Conservation (phyloP, 2,329 filamentous ascomycete genomes). For the Parafenestella ontariensis region DNA sequence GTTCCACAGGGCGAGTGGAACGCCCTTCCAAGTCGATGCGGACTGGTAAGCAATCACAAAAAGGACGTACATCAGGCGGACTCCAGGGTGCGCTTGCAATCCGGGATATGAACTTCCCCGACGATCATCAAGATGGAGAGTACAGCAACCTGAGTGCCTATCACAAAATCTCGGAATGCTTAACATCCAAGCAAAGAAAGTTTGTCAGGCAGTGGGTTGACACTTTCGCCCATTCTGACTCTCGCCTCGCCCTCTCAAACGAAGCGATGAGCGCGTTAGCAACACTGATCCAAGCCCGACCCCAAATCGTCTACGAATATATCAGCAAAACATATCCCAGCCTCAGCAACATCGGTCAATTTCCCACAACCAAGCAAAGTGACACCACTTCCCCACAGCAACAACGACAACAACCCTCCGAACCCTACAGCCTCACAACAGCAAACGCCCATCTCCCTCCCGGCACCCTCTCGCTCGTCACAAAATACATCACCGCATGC, state of each 20-base stretch:
- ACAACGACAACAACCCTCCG: not conserved
- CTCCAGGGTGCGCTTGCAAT: not conserved
- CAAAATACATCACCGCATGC: constrained; percentile 26
- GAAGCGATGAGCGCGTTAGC: constrained; percentile 22
- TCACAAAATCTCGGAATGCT: not conserved
- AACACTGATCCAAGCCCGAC: constrained; percentile 13
- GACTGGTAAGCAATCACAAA: no score
- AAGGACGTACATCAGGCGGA: not conserved
- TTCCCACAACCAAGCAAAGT: not conserved
- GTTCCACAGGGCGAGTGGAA: no score
- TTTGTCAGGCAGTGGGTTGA: constrained; percentile 24
- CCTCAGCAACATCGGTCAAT: not conserved
- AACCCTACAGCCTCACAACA: constrained; percentile 11
- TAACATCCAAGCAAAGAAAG: constrained; percentile 19
- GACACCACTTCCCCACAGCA: not conserved
- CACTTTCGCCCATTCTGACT: constrained; percentile 8
- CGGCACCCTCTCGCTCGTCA: constrained; percentile 17
- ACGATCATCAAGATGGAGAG: not conserved
- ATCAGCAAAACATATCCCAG: constrained; percentile 12
- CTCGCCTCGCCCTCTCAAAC: not conserved
- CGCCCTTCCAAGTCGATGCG: not conserved
- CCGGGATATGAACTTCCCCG: not conserved
- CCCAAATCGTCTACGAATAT: constrained; percentile 22
- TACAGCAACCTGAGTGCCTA: not conserved
- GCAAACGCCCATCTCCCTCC: constrained; percentile 22